Evolutionary conservation across 2,329 filamentous ascomycete species (phyloP).

Genomic region (Coleophoma cylindrospora): DNA sequence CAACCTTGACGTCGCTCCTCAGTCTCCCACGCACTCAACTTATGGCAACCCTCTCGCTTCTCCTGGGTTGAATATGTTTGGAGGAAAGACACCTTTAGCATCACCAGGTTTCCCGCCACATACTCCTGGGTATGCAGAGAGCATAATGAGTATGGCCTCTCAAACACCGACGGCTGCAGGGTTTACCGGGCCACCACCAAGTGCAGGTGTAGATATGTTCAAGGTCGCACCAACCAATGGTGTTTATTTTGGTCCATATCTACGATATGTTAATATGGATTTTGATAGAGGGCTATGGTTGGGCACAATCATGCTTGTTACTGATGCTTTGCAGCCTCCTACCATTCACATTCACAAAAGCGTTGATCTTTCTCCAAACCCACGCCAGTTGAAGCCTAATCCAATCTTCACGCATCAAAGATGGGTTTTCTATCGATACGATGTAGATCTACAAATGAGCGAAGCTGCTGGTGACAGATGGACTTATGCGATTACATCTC

Average conservation of each 20-base stretch:
- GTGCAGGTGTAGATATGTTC: conserved; percentile 88
- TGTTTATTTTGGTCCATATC: conserved; percentile 95
- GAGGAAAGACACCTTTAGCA: conserved; percentile 58
- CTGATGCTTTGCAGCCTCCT: conserved; percentile 84
- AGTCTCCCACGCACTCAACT: conserved; percentile 76
- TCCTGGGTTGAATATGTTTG: conserved; percentile 50
- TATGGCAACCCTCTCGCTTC: conserved; percentile 71
- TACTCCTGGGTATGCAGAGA: conserved; percentile 79
- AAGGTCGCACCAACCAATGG: conserved; percentile 90
- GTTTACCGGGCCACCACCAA: conserved; percentile 83
- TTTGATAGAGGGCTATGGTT: conserved; percentile 86
- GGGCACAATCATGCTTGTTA: conserved; percentile 89
- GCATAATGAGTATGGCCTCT: conserved; percentile 75
- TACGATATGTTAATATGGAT: conserved; percentile 97
- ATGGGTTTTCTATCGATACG: conserved; percentile 96
- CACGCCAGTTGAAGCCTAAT: conserved; percentile 75
- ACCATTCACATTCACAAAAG: conserved; percentile 95
- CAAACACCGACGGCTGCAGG: conserved; percentile 73
- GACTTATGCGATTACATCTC: conserved; percentile 97
- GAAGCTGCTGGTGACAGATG: conserved; percentile 77
- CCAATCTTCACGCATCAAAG: conserved; percentile 85
- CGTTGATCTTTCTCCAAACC: conserved; percentile 86
- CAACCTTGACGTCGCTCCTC: conserved; percentile 72
- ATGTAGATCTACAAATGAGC: conserved; percentile 84
- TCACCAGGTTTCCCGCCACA: conserved; percentile 82